Conservation (phyloP, 148 eudicot genomes). For the Chenopodium quinoa region DNA sequence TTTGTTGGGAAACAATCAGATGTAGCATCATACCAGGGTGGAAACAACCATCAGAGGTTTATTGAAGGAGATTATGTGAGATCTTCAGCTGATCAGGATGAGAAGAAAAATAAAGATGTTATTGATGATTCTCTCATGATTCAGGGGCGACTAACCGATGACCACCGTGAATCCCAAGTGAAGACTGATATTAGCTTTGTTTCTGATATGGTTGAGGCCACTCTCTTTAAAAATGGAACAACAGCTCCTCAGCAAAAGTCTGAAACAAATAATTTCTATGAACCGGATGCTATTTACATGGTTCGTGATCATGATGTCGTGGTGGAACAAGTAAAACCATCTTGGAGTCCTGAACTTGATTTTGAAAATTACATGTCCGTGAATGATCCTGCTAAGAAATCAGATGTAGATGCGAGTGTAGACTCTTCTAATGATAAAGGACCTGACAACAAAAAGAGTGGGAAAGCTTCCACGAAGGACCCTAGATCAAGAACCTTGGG, state of each 20-base stretch:
- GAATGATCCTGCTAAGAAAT: slow-evolving; percentile 28
- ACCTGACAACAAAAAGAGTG: slow-evolving; percentile 27
- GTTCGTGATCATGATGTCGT: slow-evolving; percentile 55
- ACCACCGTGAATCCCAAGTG: slow-evolving; percentile 32
- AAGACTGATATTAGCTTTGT: slow-evolving; percentile 45
- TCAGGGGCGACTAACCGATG: slow-evolving; percentile 38
- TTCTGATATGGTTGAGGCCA: slow-evolving; percentile 46
- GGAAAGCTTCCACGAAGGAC: slow-evolving; percentile 42
- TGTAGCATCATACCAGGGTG: slow-evolving; percentile 28
- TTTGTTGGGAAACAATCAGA: slow-evolving; percentile 36
- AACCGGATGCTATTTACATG: slow-evolving; percentile 73
- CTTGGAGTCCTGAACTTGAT: slow-evolving; percentile 73
- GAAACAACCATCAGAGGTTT: slow-evolving; percentile 28
- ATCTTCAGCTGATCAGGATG: slow-evolving; percentile 28
- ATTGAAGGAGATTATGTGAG: slow-evolving; percentile 43
- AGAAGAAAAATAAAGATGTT: slow-evolving; percentile 39
- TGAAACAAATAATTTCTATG: slow-evolving; percentile 34
- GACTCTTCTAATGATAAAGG: slow-evolving; percentile 39
- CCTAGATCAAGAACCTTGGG: slow-evolving; percentile 40
- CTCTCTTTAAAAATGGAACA: slow-evolving; percentile 21
- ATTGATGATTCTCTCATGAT: slow-evolving; percentile 73
- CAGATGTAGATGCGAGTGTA: slow-evolving; percentile 30
- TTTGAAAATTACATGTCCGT: slow-evolving; percentile 31
- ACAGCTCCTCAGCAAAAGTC: slow-evolving; percentile 30
- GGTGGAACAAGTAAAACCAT: slow-evolving; percentile 36